Percentiles rank a stretch among this genome's conserved stretches.
Conservation (phyloP, 768 basidiomycete genomes). For the Kwoniella newhampshirensis region DNA sequence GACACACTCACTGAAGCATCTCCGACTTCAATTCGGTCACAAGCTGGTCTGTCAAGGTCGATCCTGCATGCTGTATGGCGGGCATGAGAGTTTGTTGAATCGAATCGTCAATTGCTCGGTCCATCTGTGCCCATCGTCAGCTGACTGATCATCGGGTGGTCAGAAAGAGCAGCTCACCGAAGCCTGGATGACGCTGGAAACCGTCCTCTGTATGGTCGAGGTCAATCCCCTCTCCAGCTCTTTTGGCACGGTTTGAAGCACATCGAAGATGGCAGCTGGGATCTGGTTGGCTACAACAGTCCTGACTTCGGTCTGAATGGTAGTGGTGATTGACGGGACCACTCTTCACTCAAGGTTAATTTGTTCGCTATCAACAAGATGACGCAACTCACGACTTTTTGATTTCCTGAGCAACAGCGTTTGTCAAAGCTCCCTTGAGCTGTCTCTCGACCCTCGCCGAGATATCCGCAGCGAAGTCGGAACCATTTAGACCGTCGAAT, state of each 20-base stretch:
- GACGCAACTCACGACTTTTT: conserved; percentile 26
- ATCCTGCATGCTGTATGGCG: conserved; percentile 19
- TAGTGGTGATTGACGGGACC: conserved; percentile 23
- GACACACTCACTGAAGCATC: conserved; percentile 40
- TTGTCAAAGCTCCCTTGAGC: conserved; percentile 25
- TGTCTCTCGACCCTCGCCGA: conserved; percentile 24
- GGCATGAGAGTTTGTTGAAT: conserved; percentile 34
- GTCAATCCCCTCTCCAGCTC: conserved; percentile 33
- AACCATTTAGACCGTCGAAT: conserved; percentile 23
- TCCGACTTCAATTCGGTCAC: conserved; percentile 39
- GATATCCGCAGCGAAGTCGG: conserved; percentile 27
- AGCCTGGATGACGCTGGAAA: conserved; percentile 18
- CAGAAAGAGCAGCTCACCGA: conserved; percentile 22
- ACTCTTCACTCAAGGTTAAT: no score
- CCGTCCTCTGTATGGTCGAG: conserved; percentile 25
- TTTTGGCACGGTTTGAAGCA: conserved; percentile 24
- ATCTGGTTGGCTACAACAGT: conserved; percentile 19
- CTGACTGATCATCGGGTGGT: neutral
- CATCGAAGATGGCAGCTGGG: conserved; percentile 23
- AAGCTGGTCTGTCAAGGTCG: conserved; percentile 33
- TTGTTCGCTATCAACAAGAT: neutral
- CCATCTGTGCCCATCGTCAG: conserved; percentile 22
- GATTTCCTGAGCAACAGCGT: conserved; percentile 22
- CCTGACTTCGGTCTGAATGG: conserved; percentile 28
- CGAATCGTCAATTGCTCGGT: conserved; percentile 28